Base-by-base conservation (phyloP, 2,329 filamentous ascomycete genomes). In the Arthrocladium fulminans region DNA sequence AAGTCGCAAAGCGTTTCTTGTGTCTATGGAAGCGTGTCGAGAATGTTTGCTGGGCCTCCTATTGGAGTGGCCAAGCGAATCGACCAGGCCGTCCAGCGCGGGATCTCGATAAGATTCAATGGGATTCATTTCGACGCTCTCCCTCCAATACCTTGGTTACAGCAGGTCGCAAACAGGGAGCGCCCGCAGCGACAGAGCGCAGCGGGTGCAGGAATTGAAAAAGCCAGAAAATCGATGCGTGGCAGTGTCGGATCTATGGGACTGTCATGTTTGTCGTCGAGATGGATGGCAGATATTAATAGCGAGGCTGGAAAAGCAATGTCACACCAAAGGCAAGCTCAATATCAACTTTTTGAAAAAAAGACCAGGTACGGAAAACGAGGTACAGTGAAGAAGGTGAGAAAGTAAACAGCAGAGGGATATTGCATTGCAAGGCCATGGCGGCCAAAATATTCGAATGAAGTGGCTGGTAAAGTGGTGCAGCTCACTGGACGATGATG, bases 81-180 rank as follows among this genome's bases (percentile, higher is more conserved):
- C 15, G 41, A 57, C 17, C 13, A 58, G n/a, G 19, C 27, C 48
- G 35, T 58, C 56, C 3, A 58, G 51, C 4, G 48, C 38, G 6
- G 54, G 53, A 34, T 58, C 55, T 34, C 55, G 48, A 49, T 58
- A 58, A 30, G 55, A 51, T 5, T 54, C 53, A 47, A 54, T 49
- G 1, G 54, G 55, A 19, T 58, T 58, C 53, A 58, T 56, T 13
- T 52, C 51, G n/a, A n/a, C n/a, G n/a, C n/a, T n/a, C n/a, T n/a
- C n/a, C n/a, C n/a, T n/a, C n/a, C n/a, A n/a, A 29, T 29, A 29
- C 7, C 27, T 29, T 13, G 27, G 7, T 29, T 7, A 29, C 27
- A 7, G 27, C 27, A 29, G 13, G 27, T 7, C 7, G 27, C 27
- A 29, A n/a, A n/a, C n/a, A n/a, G n/a, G n/a, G n/a, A 29, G 7